A percentile compares a stretch with the other conserved stretches of the same genome.
Conservation (phyloP, 2,329 filamentous ascomycete species). For the Colletotrichum sp. region DNA sequence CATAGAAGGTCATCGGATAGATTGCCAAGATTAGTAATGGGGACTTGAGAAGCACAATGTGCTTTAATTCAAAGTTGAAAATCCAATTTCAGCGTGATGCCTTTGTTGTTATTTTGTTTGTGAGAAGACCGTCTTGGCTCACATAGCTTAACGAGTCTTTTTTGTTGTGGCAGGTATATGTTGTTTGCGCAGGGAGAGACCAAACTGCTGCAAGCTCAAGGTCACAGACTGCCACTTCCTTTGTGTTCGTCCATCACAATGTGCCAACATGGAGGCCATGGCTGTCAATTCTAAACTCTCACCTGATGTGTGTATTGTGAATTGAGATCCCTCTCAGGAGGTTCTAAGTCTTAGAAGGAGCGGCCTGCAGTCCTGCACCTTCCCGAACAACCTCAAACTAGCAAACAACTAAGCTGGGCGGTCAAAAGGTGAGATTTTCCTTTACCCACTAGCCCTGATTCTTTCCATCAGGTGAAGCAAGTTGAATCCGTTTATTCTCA, state of each 20-base stretch:
- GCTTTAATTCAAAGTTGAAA: fast-evolving
- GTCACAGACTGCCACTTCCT: background rate
- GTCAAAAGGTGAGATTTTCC: background rate
- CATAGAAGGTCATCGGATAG: background rate
- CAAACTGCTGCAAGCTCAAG: background rate
- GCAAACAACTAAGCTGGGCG: background rate
- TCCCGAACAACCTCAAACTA: fast-evolving
- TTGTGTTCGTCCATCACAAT: background rate
- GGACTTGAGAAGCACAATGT: background rate
- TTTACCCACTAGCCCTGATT: background rate
- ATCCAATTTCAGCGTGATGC: fast-evolving
- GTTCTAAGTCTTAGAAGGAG: background rate
- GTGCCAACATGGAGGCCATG: fast-evolving
- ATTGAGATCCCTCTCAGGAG: background rate
- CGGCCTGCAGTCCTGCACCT: background rate
- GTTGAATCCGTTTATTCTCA: background rate
- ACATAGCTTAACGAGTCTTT: no score
- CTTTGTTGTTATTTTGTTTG: background rate
- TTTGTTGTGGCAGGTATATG: fast-evolving
- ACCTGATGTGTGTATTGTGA: background rate
- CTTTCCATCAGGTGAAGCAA: fast-evolving
- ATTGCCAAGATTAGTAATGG: background rate
- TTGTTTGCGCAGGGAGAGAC: background rate
- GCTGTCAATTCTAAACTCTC: fast-evolving
- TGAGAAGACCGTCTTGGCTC: fast-evolving